These are phyloP conservation scores for Glycyrrhiza uralensis DNA, from an alignment of 306 rosid species.

Conservation along the genomic window DNA sequence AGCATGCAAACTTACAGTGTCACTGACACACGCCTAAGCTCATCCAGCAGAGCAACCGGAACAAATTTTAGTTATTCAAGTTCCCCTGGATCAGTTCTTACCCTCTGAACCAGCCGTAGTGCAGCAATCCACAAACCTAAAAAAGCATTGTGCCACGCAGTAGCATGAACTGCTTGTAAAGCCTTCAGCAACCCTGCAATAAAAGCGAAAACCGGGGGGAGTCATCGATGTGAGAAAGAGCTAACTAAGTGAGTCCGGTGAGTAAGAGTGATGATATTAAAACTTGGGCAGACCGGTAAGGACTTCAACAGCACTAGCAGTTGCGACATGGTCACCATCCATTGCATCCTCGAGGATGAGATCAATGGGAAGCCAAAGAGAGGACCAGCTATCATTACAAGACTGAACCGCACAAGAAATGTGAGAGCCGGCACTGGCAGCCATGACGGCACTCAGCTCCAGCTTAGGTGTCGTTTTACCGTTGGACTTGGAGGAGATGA, in stretches of 20 bases:
- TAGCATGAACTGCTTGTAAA: constrained; percentile 74
- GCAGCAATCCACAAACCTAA: constrained; percentile 93
- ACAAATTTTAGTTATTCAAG: background rate
- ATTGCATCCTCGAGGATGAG: constrained; percentile 91
- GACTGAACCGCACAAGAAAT: constrained; percentile 53
- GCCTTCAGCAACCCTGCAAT: constrained; percentile 73
- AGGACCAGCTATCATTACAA: constrained; percentile 57
- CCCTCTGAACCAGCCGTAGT: constrained; percentile 91
- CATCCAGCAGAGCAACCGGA: background rate
- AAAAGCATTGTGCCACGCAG: constrained; percentile 89
- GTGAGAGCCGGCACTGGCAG: constrained; percentile 53
- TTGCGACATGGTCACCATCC: constrained; percentile 82
- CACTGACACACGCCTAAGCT: background rate
- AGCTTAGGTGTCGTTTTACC: constrained; percentile 49
- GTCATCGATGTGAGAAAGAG: background rate
- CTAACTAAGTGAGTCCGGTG: no score
- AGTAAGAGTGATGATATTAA: background rate
- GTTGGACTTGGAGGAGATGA: constrained; percentile 46
- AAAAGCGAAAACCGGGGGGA: background rate
- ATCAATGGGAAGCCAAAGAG: constrained; percentile 95
- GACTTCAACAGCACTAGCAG: constrained; percentile 72
- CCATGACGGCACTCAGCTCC: constrained; percentile 60
- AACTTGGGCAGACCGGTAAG: constrained; percentile 14
- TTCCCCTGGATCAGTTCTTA: constrained; percentile 31
- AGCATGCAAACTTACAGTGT: constrained; percentile 21